A percentile compares a stretch with the other conserved stretches of the same genome.
phyloP scores from a whole-genome alignment of 805 yeast genomes.

The Sporopachydermia lactativora region DNA sequence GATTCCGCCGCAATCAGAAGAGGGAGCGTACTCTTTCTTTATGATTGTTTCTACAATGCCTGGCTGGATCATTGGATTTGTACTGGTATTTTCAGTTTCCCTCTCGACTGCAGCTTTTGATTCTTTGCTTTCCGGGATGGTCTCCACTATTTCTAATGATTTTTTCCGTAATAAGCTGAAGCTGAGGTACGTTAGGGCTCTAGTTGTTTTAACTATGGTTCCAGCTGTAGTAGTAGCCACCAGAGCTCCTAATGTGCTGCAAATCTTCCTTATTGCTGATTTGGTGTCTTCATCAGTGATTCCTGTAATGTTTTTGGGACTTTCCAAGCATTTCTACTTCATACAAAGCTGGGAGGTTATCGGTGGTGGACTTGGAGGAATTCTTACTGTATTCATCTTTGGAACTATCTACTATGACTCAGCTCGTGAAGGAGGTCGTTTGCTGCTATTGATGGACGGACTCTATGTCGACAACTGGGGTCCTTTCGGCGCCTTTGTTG shows the following conservation, averaged over 20 bases:
- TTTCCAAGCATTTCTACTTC: constrained; percentile 52
- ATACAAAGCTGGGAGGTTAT: constrained; percentile 70
- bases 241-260: constrained; percentile 69
- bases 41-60: constrained; percentile 61
- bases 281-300: constrained; percentile 76
- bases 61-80: constrained; percentile 75
- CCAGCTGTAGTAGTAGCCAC: constrained; percentile 81
- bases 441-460: constrained; percentile 68
- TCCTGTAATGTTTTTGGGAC: constrained; percentile 72
- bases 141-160: constrained; percentile 82
- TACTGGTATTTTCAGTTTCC: constrained; percentile 56
- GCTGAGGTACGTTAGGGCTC: constrained; percentile 47
- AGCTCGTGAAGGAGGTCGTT: constrained; percentile 65
- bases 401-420: constrained; percentile 67
- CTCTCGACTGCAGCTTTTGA: constrained; percentile 85
- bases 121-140: constrained; percentile 77
- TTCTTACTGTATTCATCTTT: constrained; percentile 65
- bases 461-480: constrained; percentile 81
- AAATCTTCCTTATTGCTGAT: constrained; percentile 84
- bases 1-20: constrained; percentile 24
- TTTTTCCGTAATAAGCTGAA: constrained; percentile 70
- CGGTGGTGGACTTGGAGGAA: constrained; percentile 73
- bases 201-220: constrained; percentile 67
- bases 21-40: constrained; percentile 60
- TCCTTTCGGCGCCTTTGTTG: constrained; percentile 87